Evolutionary conservation across 495 filamentous ascomycete species (phyloP).

Genomic region (Recurvomyces mirabilis): DNA sequence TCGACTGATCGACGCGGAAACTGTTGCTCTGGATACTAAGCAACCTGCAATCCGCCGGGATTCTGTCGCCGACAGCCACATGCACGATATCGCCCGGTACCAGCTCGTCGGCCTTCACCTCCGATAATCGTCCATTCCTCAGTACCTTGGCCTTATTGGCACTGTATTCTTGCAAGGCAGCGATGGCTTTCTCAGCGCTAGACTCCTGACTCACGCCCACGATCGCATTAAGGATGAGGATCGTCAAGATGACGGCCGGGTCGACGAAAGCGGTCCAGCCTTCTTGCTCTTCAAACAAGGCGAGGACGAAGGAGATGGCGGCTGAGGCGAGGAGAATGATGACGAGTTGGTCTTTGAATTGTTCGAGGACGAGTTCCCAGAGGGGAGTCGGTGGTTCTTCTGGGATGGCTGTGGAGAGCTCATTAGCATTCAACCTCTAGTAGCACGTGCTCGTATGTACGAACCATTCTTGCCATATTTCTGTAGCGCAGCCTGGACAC

Average conservation of each 20-base stretch:
- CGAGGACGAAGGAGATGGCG: conserved; percentile 85
- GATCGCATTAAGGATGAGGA: conserved; percentile 89
- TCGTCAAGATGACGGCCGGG: conserved; percentile 91
- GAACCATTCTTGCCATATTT: conserved; percentile 24
- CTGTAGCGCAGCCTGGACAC: conserved; percentile 5
- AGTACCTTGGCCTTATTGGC: conserved; percentile 94
- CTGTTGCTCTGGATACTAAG: conserved; percentile 91
- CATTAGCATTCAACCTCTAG: too few species aligned
- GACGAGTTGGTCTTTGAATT: conserved; percentile 98
- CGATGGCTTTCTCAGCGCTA: conserved; percentile 96
- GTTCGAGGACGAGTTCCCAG: conserved; percentile 92
- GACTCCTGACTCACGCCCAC: conserved; percentile 98
- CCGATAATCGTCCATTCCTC: conserved; percentile 60
- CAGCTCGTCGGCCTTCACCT: conserved; percentile 85
- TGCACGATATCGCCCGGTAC: conserved; percentile 92
- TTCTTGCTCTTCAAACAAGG: conserved; percentile 83
- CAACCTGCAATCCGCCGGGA: conserved; percentile 93
- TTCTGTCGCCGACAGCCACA: conserved; percentile 80
- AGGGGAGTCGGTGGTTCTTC: conserved; percentile 96
- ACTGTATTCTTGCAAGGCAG: conserved; percentile 96
- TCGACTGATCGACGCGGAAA: conserved; percentile 92
- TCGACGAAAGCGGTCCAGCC: conserved; percentile 99
- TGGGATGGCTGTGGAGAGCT: conserved; percentile 64
- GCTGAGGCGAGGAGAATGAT: conserved; percentile 90
- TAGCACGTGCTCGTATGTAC: too few species aligned